These are phyloP conservation scores for Lepidium africanum DNA, from an alignment of 345 rosid species.

Conservation along the genomic window DNA sequence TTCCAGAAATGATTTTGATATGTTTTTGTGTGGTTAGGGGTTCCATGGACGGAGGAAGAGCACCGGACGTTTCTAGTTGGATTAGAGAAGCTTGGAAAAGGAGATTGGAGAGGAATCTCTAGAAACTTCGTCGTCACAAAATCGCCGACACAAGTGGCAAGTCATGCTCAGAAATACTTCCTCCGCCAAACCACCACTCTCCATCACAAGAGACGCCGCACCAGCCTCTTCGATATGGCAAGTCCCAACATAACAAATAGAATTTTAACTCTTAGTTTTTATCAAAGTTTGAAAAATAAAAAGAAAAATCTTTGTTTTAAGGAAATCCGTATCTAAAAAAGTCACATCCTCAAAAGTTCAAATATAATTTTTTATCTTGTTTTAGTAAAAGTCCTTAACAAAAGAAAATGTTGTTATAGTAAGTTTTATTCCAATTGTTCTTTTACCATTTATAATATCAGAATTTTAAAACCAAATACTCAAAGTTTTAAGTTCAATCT, in stretches of 20 bases:
- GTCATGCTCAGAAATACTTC: conserved; percentile 77
- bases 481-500: background rate
- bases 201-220: conserved; percentile 59
- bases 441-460: background rate
- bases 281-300: background rate
- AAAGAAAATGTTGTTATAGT: background rate
- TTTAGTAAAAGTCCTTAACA: background rate
- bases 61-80: conserved; percentile 57
- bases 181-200: conserved; percentile 52
- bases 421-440: background rate
- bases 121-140: conserved; percentile 69
- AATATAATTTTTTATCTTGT: background rate
- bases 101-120: conserved; percentile 80
- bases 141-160: conserved; percentile 79
- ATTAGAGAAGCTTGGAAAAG: conserved; percentile 66
- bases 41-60: conserved; percentile 82
- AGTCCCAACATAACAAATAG: background rate
- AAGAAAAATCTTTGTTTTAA: background rate
- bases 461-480: background rate
- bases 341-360: conserved; percentile 4
- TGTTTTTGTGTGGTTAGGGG: conserved; percentile 32
- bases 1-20: background rate
- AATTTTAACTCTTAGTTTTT: background rate
- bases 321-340: background rate
- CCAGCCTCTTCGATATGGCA: conserved; percentile 68